Percentiles rank a stretch among this genome's conserved stretches.
phyloP scores from a whole-genome alignment of 1,139 yeast genomes.

The Scheffersomyces insectosa region DNA sequence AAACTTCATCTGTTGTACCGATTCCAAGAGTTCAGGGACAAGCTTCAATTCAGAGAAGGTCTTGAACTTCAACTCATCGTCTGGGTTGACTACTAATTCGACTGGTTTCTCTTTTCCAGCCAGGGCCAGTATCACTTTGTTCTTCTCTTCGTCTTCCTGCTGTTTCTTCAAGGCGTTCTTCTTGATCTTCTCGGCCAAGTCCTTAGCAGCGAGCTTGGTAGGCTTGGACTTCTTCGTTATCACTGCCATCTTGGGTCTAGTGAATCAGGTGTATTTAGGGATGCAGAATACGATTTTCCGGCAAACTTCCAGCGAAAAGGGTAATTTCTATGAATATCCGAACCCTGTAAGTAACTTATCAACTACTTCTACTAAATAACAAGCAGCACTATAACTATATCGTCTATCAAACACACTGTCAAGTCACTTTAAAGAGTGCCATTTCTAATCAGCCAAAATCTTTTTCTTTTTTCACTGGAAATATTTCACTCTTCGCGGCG shows the following conservation, averaged over 20 bases:
- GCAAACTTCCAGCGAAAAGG: no score
- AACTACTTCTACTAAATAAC: no score
- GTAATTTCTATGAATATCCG: no score
- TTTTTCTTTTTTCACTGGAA: no score
- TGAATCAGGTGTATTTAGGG: no score
- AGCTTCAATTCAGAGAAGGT: slow-evolving; percentile 56
- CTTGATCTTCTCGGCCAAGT: slow-evolving; percentile 53
- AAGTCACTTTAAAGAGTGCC: no score
- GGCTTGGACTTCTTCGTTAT: slow-evolving; percentile 2
- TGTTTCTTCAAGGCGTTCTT: slow-evolving; percentile 47
- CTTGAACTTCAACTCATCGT: slow-evolving; percentile 36
- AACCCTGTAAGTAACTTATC: no score
- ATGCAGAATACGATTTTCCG: no score
- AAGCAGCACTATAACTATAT: no score
- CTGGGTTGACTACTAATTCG: slow-evolving; percentile 18
- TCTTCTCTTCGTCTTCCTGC: background rate
- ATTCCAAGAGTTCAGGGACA: slow-evolving; percentile 79
- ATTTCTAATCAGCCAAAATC: no score
- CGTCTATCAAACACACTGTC: no score
- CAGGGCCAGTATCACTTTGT: background rate
- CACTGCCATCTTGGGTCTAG: background rate
- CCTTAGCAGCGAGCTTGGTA: slow-evolving; percentile 22
- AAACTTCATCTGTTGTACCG: slow-evolving; percentile 68
- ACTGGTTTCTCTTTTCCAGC: slow-evolving; percentile 11
- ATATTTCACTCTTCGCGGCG: no score